These are phyloP conservation scores for Exsudoporus frostii DNA, from an alignment of 768 basidiomycete genomes.

Conservation along the genomic window DNA sequence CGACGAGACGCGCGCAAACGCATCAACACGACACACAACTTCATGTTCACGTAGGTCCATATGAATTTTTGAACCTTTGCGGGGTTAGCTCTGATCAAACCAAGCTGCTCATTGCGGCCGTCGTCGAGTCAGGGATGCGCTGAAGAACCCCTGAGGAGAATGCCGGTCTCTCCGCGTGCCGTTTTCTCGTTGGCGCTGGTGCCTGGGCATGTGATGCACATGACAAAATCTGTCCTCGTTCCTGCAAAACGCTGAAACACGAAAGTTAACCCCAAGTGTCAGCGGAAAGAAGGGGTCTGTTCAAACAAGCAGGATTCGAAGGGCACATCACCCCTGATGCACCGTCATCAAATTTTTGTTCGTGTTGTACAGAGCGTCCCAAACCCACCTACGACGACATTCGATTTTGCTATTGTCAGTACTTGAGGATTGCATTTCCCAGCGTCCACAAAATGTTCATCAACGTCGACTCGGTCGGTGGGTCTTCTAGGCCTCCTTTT, in stretches of 20 bases:
- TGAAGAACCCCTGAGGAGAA: not conserved
- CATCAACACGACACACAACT: not conserved
- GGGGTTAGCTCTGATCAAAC: not conserved
- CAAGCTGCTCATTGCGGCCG: not conserved
- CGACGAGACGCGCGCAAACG: not conserved
- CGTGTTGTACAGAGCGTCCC: too few species aligned
- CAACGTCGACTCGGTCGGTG: not conserved
- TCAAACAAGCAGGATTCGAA: not conserved
- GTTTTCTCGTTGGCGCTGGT: not conserved
- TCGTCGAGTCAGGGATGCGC: not conserved
- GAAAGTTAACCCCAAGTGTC: not conserved
- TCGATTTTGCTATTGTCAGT: too few species aligned
- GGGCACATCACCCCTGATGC: too few species aligned
- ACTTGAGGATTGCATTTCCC: not conserved
- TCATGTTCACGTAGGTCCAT: not conserved
- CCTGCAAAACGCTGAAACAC: not conserved
- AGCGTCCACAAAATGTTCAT: not conserved
- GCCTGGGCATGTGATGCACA: not conserved
- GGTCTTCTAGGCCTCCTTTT: not conserved
- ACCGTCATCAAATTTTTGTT: not conserved
- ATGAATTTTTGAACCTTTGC: not conserved
- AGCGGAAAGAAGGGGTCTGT: not conserved
- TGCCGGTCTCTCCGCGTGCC: not conserved
- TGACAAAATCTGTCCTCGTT: not conserved
- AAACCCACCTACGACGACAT: not conserved